Conservation (phyloP, 495 filamentous ascomycete species). For the Tuber indicum region DNA sequence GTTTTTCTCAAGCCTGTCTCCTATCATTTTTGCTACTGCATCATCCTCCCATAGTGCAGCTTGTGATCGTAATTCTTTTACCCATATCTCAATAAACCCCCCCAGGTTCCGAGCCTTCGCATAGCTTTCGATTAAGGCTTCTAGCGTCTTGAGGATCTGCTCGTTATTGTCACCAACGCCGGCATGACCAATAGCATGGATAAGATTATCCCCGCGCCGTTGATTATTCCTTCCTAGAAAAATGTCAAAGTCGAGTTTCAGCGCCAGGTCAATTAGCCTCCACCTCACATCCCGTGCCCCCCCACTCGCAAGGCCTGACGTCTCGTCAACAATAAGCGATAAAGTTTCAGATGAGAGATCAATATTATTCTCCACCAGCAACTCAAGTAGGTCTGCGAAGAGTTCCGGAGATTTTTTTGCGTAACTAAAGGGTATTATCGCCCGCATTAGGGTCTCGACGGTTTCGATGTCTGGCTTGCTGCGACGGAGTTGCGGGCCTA, state of each 20-base stretch:
- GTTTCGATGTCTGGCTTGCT: constrained; percentile 18
- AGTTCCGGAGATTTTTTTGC: constrained; percentile 17
- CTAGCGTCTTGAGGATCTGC: constrained; percentile 19
- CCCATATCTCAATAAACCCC: constrained; percentile 32
- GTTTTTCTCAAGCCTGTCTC: constrained; percentile 24
- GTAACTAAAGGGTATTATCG: constrained; percentile 6
- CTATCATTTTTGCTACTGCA: constrained; percentile 21
- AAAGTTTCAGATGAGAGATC: constrained; percentile 27
- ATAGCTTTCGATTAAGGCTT: constrained; percentile 33
- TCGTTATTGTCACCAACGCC: not conserved
- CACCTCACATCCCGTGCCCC: constrained; percentile 19
- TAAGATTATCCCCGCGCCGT: constrained; percentile 20
- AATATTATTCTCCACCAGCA: constrained; percentile 27
- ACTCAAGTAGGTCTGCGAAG: constrained; percentile 21
- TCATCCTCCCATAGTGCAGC: constrained; percentile 34
- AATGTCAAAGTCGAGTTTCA: constrained; percentile 38
- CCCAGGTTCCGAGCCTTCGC: constrained; percentile 32
- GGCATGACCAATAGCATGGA: constrained; percentile 12
- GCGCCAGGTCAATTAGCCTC: constrained; percentile 24
- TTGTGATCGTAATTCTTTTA: constrained; percentile 14
- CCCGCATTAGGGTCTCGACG: constrained; percentile 28
- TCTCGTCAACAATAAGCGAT: constrained; percentile 22
- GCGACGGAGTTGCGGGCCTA: constrained; percentile 19
- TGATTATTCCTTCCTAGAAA: constrained; percentile 31
- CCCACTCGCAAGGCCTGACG: constrained; percentile 23